Evolutionary conservation across 2,329 filamentous ascomycete species (phyloP), one percentile per base, ranked within the genome.

Genomic region (Grosmannia serpens): DNA sequence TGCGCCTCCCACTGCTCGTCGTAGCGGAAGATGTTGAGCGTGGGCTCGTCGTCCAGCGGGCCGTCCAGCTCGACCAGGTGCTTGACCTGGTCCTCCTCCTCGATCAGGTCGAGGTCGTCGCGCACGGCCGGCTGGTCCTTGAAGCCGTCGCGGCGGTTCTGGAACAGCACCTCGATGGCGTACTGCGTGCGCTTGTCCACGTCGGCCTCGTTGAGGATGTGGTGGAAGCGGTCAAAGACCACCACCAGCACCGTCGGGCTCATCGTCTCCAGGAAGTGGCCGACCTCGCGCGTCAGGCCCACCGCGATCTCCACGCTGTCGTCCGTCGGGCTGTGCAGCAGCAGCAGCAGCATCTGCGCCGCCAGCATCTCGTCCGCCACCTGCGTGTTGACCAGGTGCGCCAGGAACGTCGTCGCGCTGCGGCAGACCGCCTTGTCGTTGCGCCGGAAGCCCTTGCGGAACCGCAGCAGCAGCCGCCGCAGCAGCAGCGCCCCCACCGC

Each of bases 151-250:
- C 96, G 96, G 63, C 94, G 84, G 58, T 96, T 87, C 74, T 99
- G 91, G 70, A 99, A 99, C 50, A 99, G 75, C 7, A 97, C 94
- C 71, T 99, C 94, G 59, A 99, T 92, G 89, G 96, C 96, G 73
- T 97, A 99, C 74, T 99, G 94, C n/a, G 92, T 91, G 63, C 94
- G 83, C 78, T 96, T 96, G 69, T 97, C 92, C 70, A 99, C 96
- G 68, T 94, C 91, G 51, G 91, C 91, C 71, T 99, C 94, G 74
- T 99, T 92, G 10, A 99, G 77, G 63, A 97, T 96, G 66, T 87
- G 92, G 65, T 94, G 80, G 76, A 99, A 95, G 71, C 96, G 91
- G 68, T 99, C 94, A 68, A 95, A 99, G 9, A 99, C 90, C 27
- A 87, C 88, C 64, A 92, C 82, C 33, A 91, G 86, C 67, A 97